phyloP scores from a whole-genome alignment of 2,329 filamentous ascomycete species.

The Dactylonectria estremocensis region DNA sequence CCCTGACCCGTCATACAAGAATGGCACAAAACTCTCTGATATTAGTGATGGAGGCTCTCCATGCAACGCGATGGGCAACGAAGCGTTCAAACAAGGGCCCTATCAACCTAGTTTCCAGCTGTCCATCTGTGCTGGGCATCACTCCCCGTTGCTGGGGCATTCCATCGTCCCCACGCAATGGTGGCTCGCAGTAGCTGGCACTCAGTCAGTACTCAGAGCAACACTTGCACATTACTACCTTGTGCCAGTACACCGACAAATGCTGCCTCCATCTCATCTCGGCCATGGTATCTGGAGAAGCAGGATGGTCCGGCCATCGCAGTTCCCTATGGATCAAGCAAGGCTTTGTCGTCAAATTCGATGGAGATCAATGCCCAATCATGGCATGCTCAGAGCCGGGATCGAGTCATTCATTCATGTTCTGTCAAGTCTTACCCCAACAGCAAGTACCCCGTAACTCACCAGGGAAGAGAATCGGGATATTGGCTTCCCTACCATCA shows the following conservation, averaged over 20 bases:
- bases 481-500: conserved; percentile 2
- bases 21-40: neutral
- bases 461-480: neutral
- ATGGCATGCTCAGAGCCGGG: neutral
- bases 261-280: conserved; percentile 22
- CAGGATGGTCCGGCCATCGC: conserved; percentile 11
- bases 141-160: conserved; percentile 7
- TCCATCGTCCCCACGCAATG: conserved; percentile 18
- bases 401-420: conserved; percentile 17
- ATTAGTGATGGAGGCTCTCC: conserved; percentile 10
- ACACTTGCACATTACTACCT: conserved; percentile 7
- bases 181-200: conserved; percentile 9
- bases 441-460: conserved; percentile 10
- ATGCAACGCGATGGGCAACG: conserved; percentile 11
- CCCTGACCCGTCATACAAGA: neutral
- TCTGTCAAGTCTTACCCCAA: conserved; percentile 7
- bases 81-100: conserved; percentile 11
- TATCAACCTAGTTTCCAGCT: conserved; percentile 12
- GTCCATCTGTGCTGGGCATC: conserved; percentile 11
- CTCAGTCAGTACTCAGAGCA: neutral
- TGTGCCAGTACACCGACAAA: conserved; percentile 19
- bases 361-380: conserved; percentile 2
- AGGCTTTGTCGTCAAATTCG: conserved; percentile 18
- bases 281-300: conserved; percentile 16
- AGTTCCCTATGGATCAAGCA: conserved; percentile 8